Evolutionary conservation across 2,329 filamentous ascomycete species (phyloP), one percentile per base, ranked within the genome.

Genomic region (Bipolaris oryzae): DNA sequence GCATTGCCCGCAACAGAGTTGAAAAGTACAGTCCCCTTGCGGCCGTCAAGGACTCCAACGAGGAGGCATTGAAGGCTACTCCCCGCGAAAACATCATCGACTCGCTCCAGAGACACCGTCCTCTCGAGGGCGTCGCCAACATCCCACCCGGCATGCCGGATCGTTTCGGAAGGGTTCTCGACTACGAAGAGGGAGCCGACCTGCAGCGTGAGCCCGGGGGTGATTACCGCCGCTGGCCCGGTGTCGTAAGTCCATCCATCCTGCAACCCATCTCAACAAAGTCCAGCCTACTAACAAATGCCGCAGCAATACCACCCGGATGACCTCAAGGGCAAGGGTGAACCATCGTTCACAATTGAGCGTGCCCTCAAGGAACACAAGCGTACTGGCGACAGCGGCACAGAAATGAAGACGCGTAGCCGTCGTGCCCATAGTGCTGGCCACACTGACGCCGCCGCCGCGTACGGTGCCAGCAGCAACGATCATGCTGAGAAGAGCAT

Each of bases 101-200:
- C 76, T 86, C 89, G 20, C 75, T 97, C 1, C 76, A 82, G 31
- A 86, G 82, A 62, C 90, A 95, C 69, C 85, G 90, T 13, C 94
- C 94, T 0, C 80, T 97, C 0, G 90, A 96, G 70, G 93, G 92
- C 3, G 89, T 88, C 0, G 90, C 92, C 1, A 80, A 80, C 16
- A 84, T 95, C n/a, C 90, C 93, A 1, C 87, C 89, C 0, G 92
- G 93, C 20, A 77, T 83, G 65, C 77, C 77, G 1, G 92, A 96
- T 72, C 77, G 84, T 16, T 82, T 85, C 53, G 93, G 93, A 2
- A 83, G 86, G 50, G 79, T 84, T 10, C 91, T 96, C 81, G 64
- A 87, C 25, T 97, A 97, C 68, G 81, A 91, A 68, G 92, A 97
- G 70, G 92, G 92, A n/a, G 84, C 88, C 2, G 92, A 96, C 69